Evolutionary conservation across 208 protist genomes (phyloP).

Genomic region (Acanthamoeba castellanii): DNA sequence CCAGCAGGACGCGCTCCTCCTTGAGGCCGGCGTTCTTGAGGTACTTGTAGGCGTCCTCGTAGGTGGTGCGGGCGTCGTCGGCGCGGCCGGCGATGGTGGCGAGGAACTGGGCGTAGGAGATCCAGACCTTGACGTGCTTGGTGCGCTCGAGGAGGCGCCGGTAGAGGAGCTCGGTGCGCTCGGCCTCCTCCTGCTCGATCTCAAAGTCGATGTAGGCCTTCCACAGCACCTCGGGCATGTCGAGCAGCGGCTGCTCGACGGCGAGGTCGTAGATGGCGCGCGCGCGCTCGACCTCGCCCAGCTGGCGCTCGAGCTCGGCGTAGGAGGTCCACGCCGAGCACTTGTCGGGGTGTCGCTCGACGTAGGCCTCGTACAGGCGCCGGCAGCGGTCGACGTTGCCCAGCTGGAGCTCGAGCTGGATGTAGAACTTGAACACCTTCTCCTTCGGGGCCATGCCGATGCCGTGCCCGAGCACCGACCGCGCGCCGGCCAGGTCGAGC

Average conservation of each 20-base stretch:
- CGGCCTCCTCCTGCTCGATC: constrained; percentile 81
- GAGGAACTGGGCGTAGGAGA: constrained; percentile 88
- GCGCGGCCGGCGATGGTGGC: not conserved
- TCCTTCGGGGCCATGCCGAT: constrained; percentile 90
- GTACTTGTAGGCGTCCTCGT: constrained; percentile 81
- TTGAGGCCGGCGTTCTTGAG: constrained; percentile 73
- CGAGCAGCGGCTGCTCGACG: constrained; percentile 89
- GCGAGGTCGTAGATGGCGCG: constrained; percentile 92
- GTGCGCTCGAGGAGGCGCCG: constrained; percentile 89
- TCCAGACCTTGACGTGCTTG: constrained; percentile 92
- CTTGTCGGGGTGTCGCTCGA: constrained; percentile 89
- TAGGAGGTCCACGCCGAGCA: constrained; percentile 90
- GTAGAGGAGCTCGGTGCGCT: constrained; percentile 87
- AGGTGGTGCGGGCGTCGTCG: constrained; percentile 68
- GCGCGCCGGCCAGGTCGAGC: constrained; percentile 85
- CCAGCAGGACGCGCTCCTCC: constrained; percentile 87
- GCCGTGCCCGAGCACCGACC: constrained; percentile 89
- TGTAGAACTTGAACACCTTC: constrained; percentile 93
- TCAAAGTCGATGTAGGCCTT: constrained; percentile 94
- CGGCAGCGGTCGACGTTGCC: constrained; percentile 89
- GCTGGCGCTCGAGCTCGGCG: constrained; percentile 90
- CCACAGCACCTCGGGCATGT: constrained; percentile 94
- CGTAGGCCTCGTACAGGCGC: constrained; percentile 90
- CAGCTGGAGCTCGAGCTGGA: constrained; percentile 90
- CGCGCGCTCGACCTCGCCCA: constrained; percentile 86